Base-by-base conservation (phyloP, 2,329 filamentous ascomycete species). In the Colletotrichum scovillei region DNA sequence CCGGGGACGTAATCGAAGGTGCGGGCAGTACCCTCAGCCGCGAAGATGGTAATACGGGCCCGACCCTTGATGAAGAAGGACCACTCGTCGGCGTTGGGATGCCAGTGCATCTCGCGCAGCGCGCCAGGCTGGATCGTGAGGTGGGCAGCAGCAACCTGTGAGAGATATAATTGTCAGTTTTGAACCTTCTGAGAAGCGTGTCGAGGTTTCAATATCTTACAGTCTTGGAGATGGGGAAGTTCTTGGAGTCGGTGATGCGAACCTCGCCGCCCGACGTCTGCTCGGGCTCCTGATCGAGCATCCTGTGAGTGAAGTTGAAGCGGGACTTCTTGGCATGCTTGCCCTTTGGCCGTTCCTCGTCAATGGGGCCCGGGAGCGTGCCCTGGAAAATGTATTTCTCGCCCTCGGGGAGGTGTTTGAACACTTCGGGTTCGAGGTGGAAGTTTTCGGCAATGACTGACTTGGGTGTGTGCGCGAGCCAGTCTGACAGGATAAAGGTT, bases 331-430 rank as follows among this genome's bases (percentile, higher is more conserved):
- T 91, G 76, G 92, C 91, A 35, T 88, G 81, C 57, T 89, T 88
- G 42, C 90, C 88, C 0, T 82, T 87, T 1, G 92, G 92, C 38
- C 87, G 87, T 79, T 94, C 93, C 9, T 92, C 86, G 9, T 90
- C 86, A 76, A 94, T 92, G 24, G 90, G 85, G 4, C 88, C 90
- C 0, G 93, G 93, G 1, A 87, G 82, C 0, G 89, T 89, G 72
- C 92, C 93, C 77, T 92, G 88, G 86, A 95, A 95, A 80, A 95
- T 95, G 85, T 94, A 95, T 77, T 94, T 93, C 77, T 95, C 89
- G 63, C 86, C 84, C 63, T 89, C 81, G 4, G 93, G 92, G 12
- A 94, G 87, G 74, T 92, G 87, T 19, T 89, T 87, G 77, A 95
- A 95, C 32, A 94, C 86, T 78, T 94, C 90, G 0, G 92, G 90